Percentiles rank a stretch among this genome's conserved stretches.
Conservation (phyloP, 2,329 filamentous ascomycete genomes). For the Harringtonia aguacate region DNA sequence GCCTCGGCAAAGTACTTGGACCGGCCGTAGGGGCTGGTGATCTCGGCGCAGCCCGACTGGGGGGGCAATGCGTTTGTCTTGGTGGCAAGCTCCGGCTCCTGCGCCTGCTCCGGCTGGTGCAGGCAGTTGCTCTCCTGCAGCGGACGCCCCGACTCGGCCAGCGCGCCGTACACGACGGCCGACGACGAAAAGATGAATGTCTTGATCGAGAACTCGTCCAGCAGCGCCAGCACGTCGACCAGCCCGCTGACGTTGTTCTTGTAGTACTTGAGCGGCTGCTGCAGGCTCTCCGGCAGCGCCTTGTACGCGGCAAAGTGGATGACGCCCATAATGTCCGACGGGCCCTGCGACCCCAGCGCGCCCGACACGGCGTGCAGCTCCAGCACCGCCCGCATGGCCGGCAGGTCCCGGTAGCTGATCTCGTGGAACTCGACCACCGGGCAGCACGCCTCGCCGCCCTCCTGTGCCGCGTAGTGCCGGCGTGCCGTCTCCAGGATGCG, state of each 20-base stretch:
- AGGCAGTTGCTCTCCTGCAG: constrained; percentile 46
- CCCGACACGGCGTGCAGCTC: constrained; percentile 19
- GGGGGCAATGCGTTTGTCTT: constrained; percentile 18
- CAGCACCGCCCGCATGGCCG: constrained; percentile 23
- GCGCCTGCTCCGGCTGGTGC: constrained; percentile 34
- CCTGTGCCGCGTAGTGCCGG: constrained; percentile 16
- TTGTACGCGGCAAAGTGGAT: constrained; percentile 62
- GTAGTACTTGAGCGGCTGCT: constrained; percentile 52
- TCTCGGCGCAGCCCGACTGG: constrained; percentile 30
- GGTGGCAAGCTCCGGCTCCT: constrained; percentile 31
- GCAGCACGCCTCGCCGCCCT: constrained; percentile 11
- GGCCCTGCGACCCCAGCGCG: constrained; percentile 3
- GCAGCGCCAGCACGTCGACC: constrained; percentile 44
- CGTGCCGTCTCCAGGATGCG: constrained; percentile 17
- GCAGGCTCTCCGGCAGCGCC: constrained; percentile 53
- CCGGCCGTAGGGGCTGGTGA: constrained; percentile 55
- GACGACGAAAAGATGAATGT: constrained; percentile 59
- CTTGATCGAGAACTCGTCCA: constrained; percentile 50
- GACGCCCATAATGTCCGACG: constrained; percentile 47
- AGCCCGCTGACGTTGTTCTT: constrained; percentile 57
- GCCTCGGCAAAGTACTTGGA: constrained; percentile 60
- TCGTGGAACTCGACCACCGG: constrained; percentile 25
- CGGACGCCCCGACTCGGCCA: constrained; percentile 37
- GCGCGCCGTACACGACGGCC: constrained; percentile 53
- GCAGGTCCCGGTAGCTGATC: constrained; percentile 25